Base-by-base conservation (phyloP, 192 early-diverging fungal species). In the Dimargaris verticillata region DNA sequence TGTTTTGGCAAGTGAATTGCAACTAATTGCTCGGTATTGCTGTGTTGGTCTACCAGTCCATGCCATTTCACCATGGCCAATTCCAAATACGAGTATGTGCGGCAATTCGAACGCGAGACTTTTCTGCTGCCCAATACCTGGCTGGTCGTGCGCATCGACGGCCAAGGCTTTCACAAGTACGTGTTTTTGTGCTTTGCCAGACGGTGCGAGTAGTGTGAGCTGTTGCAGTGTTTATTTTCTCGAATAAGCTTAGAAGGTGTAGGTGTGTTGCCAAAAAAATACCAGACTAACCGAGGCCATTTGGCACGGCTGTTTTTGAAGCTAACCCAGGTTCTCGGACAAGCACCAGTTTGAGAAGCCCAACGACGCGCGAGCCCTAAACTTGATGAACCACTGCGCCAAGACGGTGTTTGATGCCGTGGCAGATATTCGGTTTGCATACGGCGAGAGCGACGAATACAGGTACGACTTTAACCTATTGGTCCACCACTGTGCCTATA, bases 371-470 rank as follows among this genome's bases (percentile, higher is more conserved):
- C 67, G 80, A 3, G 88, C 85, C 7, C 78, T 95, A 45, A 66
- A 85, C 45, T 69, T 94, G 42, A 92, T 91, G 85, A 91, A 90
- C 66, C 75, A 78, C 20, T 85, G 82, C 46, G 90, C 88, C n/a
- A 68, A 71, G 43, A 64, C 63, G 18, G 88, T 92, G n/a, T 87
- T 95, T 85, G 70, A 81, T 44, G 81, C 85, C 59, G 77, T 91
- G 48, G 70, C 75, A 14, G 91, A 92, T 66, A 83, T 92, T 51
- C 71, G 86, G 29, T 46, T 95, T 0, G 86, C 84, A 18, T 98
- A 94, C 65, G 95, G 93, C 22, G 82, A 97, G 71, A 88, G 86
- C 66, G 94, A 97, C 69, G 94, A 97, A 69, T 97, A 79, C 74
- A 80, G 33, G 33, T 38, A 38, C 33, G 7, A 7, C 7, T 38